Evolutionary conservation across 208 protist genomes (phyloP), one percentile per base, ranked within the genome.

Genomic region (Crithidia sp.): DNA sequence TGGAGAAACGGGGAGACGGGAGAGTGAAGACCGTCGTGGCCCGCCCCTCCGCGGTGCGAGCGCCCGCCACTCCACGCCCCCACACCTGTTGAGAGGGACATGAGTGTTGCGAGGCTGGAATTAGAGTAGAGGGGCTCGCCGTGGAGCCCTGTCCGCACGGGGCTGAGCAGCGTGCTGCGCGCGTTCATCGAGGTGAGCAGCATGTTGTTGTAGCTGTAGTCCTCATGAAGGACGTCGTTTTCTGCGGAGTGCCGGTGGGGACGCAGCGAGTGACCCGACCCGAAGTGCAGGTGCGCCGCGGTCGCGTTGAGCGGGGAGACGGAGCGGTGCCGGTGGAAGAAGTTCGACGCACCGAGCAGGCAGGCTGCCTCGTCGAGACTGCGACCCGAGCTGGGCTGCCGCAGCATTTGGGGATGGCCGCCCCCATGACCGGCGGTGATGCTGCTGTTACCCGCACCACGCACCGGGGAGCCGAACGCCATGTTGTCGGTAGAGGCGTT

Each of bases 131-230:
- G 52, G 37, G 58, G 54, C 10, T 74, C 75, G 41, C 67, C 61
- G 19, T 64, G 67, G n/a, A 16, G 19, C n/a, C 50, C 71, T 0
- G 61, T 58, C 3, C 67, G 71, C 28, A 72, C 13, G 17, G 67
- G 43, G 19, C 67, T 72, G 7, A 67, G 4, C 58, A 74, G 13
- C 16, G 68, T 83, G 59, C 73, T 79, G 57, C 79, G 79, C 55
- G 73, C 73, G 58, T 77, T 83, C 79, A 83, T 83, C 52, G 69
- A 79, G 43, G 62, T 66, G 39, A 83, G 70, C 43, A 83, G 69
- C 3, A 47, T 52, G 56, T 77, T 79, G 73, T 83, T 83, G 64
- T 83, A 79, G 64, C 68, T 74, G 17, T 68, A 62, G 28, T 83
- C 71, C 28, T 67, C 63, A n/a, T 49, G 56, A 5, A 62, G 54